Percentiles rank a stretch among this genome's conserved stretches.
Conservation (phyloP, 2,329 filamentous ascomycete species). For the Apiospora aurea region DNA sequence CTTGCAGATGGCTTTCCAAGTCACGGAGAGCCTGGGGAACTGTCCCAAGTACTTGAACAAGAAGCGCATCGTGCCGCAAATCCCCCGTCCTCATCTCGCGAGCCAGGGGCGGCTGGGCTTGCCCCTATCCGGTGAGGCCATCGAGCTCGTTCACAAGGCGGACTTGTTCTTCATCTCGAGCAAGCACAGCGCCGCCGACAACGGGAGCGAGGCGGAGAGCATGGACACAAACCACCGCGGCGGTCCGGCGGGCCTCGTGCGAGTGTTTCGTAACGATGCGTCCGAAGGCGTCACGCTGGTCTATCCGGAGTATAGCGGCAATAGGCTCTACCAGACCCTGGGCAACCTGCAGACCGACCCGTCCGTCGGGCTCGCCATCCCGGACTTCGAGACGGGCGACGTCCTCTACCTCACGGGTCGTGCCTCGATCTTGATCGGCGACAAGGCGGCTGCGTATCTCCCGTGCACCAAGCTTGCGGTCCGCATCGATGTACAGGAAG, state of each 20-base stretch:
- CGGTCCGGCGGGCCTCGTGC: constrained; percentile 75
- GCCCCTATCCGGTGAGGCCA: constrained; percentile 59
- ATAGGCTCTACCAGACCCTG: constrained; percentile 82
- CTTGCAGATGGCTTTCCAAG: constrained; percentile 67
- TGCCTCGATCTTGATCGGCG: constrained; percentile 70
- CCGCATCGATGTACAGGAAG: constrained; percentile 67
- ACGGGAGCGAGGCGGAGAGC: constrained; percentile 58
- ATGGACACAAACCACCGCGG: constrained; percentile 90
- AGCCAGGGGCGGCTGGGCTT: constrained; percentile 39
- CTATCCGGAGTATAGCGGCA: constrained; percentile 87
- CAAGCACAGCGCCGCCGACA: constrained; percentile 46
- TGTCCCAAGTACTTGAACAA: constrained; percentile 89
- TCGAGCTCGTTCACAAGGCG: constrained; percentile 65
- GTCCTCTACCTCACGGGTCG: constrained; percentile 78
- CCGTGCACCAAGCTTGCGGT: constrained; percentile 77
- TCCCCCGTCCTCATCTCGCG: constrained; percentile 56
- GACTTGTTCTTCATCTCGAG: constrained; percentile 84
- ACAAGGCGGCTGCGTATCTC: constrained; percentile 67
- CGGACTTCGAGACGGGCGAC: constrained; percentile 75
- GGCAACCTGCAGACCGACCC: constrained; percentile 77
- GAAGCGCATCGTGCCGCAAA: constrained; percentile 65
- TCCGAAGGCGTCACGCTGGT: constrained; percentile 58
- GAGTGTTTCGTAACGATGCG: constrained; percentile 65
- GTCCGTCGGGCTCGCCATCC: constrained; percentile 72
- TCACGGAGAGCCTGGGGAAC: constrained; percentile 79